Conservation (phyloP, 2,329 filamentous ascomycete genomes). For the Claviceps cyperi region DNA sequence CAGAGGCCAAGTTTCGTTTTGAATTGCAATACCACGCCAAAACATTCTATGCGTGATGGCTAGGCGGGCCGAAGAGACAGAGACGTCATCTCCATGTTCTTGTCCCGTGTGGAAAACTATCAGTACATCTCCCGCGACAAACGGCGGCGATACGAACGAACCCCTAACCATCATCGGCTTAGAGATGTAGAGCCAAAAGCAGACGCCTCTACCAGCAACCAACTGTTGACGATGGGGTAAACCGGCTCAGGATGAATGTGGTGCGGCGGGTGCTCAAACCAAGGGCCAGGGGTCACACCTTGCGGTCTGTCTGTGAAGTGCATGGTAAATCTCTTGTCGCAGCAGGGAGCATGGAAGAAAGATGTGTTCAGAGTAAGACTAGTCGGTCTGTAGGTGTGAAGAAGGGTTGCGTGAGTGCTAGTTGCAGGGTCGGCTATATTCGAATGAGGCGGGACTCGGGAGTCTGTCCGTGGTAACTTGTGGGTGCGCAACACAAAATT, state of each 20-base stretch:
- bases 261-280: conserved; percentile 4
- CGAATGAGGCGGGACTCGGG: conserved; percentile 5
- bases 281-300: conserved; percentile 6
- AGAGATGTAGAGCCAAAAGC: not conserved
- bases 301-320: conserved; percentile 10
- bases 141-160: conserved; percentile 1
- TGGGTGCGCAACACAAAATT: not conserved
- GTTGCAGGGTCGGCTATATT: conserved; percentile 17
- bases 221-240: not conserved
- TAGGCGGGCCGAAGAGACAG: not conserved
- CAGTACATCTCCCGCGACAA: conserved; percentile 4
- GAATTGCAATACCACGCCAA: not conserved
- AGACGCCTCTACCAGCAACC: not conserved
- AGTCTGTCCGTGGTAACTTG: not conserved
- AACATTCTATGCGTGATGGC: not conserved
- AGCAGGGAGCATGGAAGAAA: conserved; percentile 5
- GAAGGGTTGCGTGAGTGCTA: conserved; percentile 12
- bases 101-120: not conserved
- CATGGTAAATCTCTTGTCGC: not conserved
- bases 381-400: conserved; percentile 9
- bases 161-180: not conserved
- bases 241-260: not conserved
- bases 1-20: not conserved
- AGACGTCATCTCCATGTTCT: not conserved
- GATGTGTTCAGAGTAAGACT: conserved; percentile 4